Conservation (phyloP, 306 rosid species). For the Chamaecrista fasciculata region DNA sequence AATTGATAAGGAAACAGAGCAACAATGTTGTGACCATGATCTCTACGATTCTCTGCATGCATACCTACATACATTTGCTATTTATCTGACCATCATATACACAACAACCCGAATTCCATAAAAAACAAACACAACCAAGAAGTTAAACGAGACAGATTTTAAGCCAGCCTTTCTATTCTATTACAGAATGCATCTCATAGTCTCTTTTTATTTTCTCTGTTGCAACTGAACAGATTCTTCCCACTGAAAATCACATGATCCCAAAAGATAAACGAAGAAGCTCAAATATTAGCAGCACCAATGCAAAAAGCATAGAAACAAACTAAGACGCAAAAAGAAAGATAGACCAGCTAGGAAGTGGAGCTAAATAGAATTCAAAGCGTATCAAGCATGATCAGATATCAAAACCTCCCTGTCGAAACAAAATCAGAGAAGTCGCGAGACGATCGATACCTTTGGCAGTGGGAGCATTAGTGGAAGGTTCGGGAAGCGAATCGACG, state of each 20-base stretch:
- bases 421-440: neutral
- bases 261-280: neutral
- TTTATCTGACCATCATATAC: neutral
- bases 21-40: neutral
- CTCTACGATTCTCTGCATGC: conserved; percentile 17
- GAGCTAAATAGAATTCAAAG: neutral
- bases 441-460: conserved; percentile 46
- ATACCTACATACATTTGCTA: neutral
- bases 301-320: neutral
- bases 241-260: neutral
- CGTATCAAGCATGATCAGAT: neutral
- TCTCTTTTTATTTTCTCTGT: neutral
- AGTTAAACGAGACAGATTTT: neutral
- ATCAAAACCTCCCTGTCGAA: neutral
- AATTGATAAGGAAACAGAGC: conserved; percentile 9
- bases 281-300: neutral
- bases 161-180: neutral
- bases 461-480: conserved; percentile 52
- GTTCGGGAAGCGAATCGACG: conserved; percentile 42
- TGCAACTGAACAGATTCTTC: neutral
- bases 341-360: neutral
- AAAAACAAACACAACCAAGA: neutral
- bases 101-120: neutral
- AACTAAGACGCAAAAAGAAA: neutral
- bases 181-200: neutral